These are phyloP conservation scores for Olyra latifolia DNA, from an alignment of 176 grass and related monocot genomes.

Conservation along the genomic window DNA sequence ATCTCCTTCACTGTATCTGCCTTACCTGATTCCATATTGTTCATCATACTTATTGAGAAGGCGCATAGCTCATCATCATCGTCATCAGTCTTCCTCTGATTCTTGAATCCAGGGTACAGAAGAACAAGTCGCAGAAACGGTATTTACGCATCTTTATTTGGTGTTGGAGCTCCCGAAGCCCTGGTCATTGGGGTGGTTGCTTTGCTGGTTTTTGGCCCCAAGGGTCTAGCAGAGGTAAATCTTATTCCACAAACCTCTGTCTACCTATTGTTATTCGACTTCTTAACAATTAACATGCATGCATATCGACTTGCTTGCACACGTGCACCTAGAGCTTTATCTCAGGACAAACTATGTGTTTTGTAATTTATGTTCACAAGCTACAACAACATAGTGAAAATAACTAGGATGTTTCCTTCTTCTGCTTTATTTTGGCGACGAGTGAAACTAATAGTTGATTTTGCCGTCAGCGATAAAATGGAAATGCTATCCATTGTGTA, in stretches of 20 bases:
- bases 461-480: neutral
- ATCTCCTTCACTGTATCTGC: neutral
- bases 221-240: conserved; percentile 94
- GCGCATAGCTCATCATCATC: neutral
- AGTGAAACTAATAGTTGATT: neutral
- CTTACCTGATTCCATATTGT: neutral
- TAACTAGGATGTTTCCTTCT: neutral
- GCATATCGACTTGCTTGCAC: neutral
- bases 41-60: neutral
- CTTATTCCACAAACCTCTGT: neutral
- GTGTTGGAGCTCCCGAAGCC: conserved; percentile 90
- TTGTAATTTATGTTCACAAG: neutral
- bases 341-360: neutral
- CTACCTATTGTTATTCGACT: neutral
- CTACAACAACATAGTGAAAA: neutral
- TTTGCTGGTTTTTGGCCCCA: conserved; percentile 89
- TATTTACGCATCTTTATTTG: conserved; percentile 87
- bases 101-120: conserved; percentile 50
- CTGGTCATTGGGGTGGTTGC: conserved; percentile 97
- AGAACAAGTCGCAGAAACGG: conserved; percentile 42
- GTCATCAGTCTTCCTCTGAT: neutral
- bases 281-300: neutral
- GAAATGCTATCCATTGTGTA: neutral
- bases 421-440: too few species aligned
- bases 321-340: neutral